These are phyloP conservation scores for Hydnum rufescens DNA, from an alignment of 768 basidiomycete genomes.

Conservation along the genomic window DNA sequence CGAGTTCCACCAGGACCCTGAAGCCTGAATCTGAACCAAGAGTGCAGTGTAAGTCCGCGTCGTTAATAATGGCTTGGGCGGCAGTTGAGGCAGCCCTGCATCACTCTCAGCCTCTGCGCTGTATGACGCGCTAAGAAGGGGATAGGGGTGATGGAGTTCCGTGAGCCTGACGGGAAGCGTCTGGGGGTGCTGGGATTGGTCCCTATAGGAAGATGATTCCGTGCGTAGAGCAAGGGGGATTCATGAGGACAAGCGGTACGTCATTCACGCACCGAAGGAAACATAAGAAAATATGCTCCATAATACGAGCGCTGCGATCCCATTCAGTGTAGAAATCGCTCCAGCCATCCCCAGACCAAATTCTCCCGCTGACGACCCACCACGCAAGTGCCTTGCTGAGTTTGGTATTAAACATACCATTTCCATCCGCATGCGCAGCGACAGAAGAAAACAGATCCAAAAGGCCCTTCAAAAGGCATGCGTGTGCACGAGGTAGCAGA, in stretches of 20 bases:
- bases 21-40: conserved; percentile 39
- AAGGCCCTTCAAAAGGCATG: conserved; percentile 35
- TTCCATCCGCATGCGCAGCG: conserved; percentile 50
- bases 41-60: conserved; percentile 45
- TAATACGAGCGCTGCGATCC: conserved; percentile 49
- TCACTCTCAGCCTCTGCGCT: background rate
- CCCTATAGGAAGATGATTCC: background rate
- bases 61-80: conserved; percentile 48
- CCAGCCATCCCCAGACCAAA: conserved; percentile 34
- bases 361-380: conserved; percentile 40
- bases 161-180: background rate
- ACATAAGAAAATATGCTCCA: conserved; percentile 61
- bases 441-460: conserved; percentile 48
- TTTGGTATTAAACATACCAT: conserved; percentile 50
- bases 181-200: background rate
- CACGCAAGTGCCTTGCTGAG: conserved; percentile 51
- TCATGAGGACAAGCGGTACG: background rate
- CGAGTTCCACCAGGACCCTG: conserved; percentile 22
- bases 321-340: conserved; percentile 46
- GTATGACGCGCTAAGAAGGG: background rate
- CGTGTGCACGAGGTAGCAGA: conserved; percentile 35
- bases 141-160: background rate
- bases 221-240: background rate
- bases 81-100: conserved; percentile 17
- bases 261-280: conserved; percentile 34